Percentiles rank a stretch among this genome's conserved stretches.
phyloP scores from a whole-genome alignment of 179 eudicot species.

The Drosera spatulata region DNA sequence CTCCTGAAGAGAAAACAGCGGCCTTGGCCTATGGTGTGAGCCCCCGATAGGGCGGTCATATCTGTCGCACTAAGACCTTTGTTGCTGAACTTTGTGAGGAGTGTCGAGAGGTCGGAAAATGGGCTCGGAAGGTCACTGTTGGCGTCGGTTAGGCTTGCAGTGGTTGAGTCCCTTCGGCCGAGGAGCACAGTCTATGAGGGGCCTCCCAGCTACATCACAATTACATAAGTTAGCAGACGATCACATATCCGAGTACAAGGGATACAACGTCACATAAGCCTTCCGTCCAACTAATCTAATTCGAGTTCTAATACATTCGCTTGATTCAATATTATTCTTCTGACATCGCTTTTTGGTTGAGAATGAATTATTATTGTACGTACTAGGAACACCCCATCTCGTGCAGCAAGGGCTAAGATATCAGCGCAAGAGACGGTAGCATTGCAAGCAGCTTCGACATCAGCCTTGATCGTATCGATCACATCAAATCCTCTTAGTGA shows the following conservation, averaged over 20 bases:
- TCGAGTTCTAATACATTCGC: background rate
- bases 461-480: slow-evolving; percentile 5
- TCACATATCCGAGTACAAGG: background rate
- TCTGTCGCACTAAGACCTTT: slow-evolving; percentile 22
- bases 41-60: slow-evolving; percentile 44
- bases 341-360: background rate
- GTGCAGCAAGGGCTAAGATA: slow-evolving; percentile 21
- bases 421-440: slow-evolving; percentile 20
- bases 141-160: slow-evolving; percentile 16
- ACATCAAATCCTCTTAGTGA: slow-evolving; percentile 18
- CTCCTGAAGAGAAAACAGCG: no score
- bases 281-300: background rate
- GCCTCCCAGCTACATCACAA: slow-evolving; percentile 22
- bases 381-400: slow-evolving; percentile 17
- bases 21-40: slow-evolving; percentile 2
- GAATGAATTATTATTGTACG: background rate
- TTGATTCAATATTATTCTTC: no score
- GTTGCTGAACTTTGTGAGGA: slow-evolving; percentile 9
- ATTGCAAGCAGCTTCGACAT: slow-evolving; percentile 14
- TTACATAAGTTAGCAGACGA: background rate
- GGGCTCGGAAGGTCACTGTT: slow-evolving; percentile 18
- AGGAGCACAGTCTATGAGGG: slow-evolving; percentile 32
- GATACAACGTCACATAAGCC: background rate
- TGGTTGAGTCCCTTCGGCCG: slow-evolving; percentile 31
- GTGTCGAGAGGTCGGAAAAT: slow-evolving; percentile 10